Conservation (phyloP, 768 basidiomycete species). For the Lentinula raphanica region DNA sequence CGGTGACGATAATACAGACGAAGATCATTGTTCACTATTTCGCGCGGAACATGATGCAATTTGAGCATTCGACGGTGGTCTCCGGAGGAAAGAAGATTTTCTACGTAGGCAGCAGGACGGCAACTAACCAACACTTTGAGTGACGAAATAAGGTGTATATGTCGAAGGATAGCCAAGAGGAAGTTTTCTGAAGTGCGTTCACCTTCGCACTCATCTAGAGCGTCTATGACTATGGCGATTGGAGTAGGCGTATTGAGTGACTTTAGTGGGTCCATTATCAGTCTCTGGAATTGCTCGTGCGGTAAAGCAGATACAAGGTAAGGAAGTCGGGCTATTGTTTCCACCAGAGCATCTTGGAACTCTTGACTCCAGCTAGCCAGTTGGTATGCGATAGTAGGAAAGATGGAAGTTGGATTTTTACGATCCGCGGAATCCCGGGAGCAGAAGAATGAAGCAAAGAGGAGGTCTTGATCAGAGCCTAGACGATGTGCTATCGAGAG, state of each 20-base stretch:
- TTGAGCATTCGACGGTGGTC: conserved; percentile 2
- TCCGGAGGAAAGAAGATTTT: neutral
- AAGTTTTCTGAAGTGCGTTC: neutral
- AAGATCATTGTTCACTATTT: neutral
- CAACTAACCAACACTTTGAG: neutral
- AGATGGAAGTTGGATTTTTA: neutral
- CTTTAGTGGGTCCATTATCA: neutral
- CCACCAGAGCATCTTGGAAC: neutral
- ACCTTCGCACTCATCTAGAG: neutral
- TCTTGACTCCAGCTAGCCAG: neutral
- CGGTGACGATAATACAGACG: neutral
- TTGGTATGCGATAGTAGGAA: conserved; percentile 5
- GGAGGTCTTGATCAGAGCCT: neutral
- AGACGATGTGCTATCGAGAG: conserved; percentile 8
- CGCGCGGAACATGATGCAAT: neutral
- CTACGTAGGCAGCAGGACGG: conserved; percentile 1
- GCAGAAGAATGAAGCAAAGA: conserved; percentile 11
- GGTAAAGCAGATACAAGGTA: neutral
- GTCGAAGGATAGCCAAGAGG: conserved; percentile 1
- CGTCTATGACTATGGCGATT: neutral
- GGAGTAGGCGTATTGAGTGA: neutral
- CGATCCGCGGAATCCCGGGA: conserved; percentile 8
- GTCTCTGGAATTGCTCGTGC: neutral
- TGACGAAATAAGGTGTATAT: neutral
- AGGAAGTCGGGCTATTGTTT: neutral